Evolutionary conservation across 2,329 filamentous ascomycete genomes (phyloP).

Genomic region (Endocalyx cinctus): DNA sequence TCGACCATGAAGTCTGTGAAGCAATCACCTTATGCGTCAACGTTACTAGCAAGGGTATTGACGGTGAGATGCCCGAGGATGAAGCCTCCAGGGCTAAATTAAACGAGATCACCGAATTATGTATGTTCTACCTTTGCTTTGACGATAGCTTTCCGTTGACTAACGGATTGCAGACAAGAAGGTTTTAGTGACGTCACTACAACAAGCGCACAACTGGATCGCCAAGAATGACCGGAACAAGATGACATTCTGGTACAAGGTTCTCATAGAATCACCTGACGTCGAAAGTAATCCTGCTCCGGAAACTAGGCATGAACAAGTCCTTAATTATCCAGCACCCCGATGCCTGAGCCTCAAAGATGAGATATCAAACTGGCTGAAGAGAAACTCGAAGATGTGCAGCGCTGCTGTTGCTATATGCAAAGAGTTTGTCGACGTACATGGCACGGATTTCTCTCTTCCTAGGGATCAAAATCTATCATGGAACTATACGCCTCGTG

Average conservation of each 20-base stretch:
- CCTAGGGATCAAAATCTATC: conserved; percentile 47
- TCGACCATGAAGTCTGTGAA: conserved; percentile 63
- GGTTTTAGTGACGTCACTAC: conserved; percentile 59
- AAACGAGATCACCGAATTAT: conserved; percentile 60
- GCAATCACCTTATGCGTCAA: conserved; percentile 63
- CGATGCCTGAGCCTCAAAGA: conserved; percentile 53
- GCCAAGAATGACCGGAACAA: conserved; percentile 66
- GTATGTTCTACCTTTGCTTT: conserved; percentile 33
- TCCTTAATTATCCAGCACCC: conserved; percentile 50
- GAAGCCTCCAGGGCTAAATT: conserved; percentile 53
- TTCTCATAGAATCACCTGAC: conserved; percentile 51
- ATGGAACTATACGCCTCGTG: conserved; percentile 49
- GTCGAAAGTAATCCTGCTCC: conserved; percentile 43
- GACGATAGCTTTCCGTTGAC: conserved; percentile 1
- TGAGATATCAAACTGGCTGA: conserved; percentile 59
- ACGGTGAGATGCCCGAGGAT: conserved; percentile 56
- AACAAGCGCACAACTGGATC: conserved; percentile 66
- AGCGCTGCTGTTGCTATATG: conserved; percentile 50
- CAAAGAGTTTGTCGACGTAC: conserved; percentile 48
- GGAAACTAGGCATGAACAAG: conserved; percentile 45
- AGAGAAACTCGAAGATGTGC: conserved; percentile 56
- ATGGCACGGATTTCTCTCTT: conserved; percentile 44
- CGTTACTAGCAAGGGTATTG: conserved; percentile 63
- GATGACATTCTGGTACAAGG: conserved; percentile 65
- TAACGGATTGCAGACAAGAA: conserved; percentile 51